phyloP scores from a whole-genome alignment of 2,329 filamentous ascomycete species.

The Rhynchosporium secalis region DNA sequence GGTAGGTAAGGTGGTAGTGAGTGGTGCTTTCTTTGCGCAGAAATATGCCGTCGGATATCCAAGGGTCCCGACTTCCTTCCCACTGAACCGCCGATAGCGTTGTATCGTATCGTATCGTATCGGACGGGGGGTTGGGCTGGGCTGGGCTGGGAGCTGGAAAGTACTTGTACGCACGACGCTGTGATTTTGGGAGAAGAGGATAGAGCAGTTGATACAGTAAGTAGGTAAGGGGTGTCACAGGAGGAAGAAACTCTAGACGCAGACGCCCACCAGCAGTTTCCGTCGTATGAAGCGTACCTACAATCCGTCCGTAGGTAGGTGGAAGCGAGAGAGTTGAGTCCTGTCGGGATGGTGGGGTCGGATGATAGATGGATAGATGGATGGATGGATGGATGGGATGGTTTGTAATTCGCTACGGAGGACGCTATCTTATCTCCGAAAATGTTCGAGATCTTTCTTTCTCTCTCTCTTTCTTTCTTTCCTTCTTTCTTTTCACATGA shows the following conservation, averaged over 20 bases:
- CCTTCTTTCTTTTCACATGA: neutral
- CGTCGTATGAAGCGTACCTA: too few relatives aligned
- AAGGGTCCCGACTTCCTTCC: conserved; percentile 1
- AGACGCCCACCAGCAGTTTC: too few relatives aligned
- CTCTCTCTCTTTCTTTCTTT: neutral
- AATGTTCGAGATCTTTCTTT: conserved; percentile 1
- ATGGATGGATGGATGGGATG: neutral
- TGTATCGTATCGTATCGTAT: neutral
- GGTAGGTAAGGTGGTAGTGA: neutral
- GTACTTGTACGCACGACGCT: too few relatives aligned
- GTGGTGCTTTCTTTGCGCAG: conserved; percentile 3
- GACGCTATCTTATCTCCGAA: neutral
- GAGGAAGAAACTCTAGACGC: too few relatives aligned
- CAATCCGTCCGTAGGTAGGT: too few relatives aligned
- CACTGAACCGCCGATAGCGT: neutral
- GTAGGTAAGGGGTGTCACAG: too few relatives aligned
- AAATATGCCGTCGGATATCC: conserved; percentile 15
- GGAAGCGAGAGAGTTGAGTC: too few relatives aligned
- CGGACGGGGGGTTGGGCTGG: neutral
- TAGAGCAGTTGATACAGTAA: too few relatives aligned
- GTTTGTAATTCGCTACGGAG: conserved; percentile 9
- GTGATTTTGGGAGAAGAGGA: neutral
- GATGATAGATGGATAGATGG: neutral
- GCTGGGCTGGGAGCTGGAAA: neutral
- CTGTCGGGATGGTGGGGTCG: neutral